phyloP scores from a whole-genome alignment of 2,329 filamentous ascomycete species.

The Neofusicoccum laricinum region DNA sequence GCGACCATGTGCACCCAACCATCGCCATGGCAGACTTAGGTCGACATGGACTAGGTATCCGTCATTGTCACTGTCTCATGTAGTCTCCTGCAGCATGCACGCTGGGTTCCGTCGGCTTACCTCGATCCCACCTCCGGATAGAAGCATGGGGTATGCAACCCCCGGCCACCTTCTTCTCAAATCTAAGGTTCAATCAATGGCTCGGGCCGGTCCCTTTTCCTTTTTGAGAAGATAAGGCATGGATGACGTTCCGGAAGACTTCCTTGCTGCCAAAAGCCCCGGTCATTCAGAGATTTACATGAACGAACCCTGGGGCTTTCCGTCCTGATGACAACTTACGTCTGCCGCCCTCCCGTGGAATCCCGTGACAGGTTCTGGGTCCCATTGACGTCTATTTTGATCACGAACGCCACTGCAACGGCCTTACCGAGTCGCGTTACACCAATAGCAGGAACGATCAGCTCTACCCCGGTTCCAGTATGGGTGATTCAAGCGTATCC shows the following conservation, averaged over 20 bases:
- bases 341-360: background rate
- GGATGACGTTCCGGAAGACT: background rate
- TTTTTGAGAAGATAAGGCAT: background rate
- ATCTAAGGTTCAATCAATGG: conserved; percentile 3
- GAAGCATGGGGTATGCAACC: background rate
- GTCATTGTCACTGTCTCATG: background rate
- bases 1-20: no score
- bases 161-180: background rate
- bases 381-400: background rate
- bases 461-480: background rate
- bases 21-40: background rate
- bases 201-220: conserved; percentile 12
- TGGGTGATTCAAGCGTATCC: background rate
- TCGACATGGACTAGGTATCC: background rate
- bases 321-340: background rate
- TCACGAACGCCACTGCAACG: conserved; percentile 5
- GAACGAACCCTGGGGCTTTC: background rate
- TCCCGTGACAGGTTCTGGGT: background rate
- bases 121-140: background rate
- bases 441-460: background rate
- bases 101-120: background rate
- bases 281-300: background rate
- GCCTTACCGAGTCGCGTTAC: conserved; percentile 2
- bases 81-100: conserved; percentile 3
- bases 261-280: background rate